These are phyloP conservation scores for Gastrodia elata DNA, from an alignment of 106 monocot species.

Conservation along the genomic window DNA sequence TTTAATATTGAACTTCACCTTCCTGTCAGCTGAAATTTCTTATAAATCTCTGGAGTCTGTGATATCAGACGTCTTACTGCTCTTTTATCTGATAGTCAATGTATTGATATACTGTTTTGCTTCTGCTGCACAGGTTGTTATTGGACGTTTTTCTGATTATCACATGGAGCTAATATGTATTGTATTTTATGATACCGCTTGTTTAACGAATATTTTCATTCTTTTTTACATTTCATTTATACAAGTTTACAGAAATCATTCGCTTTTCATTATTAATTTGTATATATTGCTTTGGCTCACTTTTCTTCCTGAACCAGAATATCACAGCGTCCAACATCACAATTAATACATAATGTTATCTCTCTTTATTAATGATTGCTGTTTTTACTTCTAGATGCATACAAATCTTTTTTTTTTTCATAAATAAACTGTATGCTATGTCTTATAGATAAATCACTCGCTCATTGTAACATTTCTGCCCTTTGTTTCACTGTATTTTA, in stretches of 20 bases:
- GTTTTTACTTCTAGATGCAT: too few species aligned
- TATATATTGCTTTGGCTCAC: too few species aligned
- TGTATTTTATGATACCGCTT: background rate
- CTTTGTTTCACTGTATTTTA: background rate
- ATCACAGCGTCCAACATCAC: too few species aligned
- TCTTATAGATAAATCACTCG: background rate
- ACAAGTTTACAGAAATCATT: background rate
- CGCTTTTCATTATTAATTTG: background rate
- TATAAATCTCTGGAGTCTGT: background rate
- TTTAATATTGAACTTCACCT: background rate
- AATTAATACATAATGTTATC: too few species aligned
- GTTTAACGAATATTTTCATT: background rate
- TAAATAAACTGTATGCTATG: background rate
- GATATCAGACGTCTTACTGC: background rate
- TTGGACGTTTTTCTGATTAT: conserved; percentile 1
- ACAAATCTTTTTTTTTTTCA: background rate
- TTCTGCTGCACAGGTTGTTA: background rate
- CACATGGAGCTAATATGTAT: background rate
- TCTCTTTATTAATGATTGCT: too few species aligned
- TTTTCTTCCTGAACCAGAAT: too few species aligned
- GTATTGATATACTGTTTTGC: background rate
- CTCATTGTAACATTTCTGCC: background rate
- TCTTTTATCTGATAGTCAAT: background rate
- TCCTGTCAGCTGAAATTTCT: background rate
- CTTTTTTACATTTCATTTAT: background rate